Evolutionary conservation across 805 yeast species (phyloP).

Genomic region (Metschnikowia continentalis): DNA sequence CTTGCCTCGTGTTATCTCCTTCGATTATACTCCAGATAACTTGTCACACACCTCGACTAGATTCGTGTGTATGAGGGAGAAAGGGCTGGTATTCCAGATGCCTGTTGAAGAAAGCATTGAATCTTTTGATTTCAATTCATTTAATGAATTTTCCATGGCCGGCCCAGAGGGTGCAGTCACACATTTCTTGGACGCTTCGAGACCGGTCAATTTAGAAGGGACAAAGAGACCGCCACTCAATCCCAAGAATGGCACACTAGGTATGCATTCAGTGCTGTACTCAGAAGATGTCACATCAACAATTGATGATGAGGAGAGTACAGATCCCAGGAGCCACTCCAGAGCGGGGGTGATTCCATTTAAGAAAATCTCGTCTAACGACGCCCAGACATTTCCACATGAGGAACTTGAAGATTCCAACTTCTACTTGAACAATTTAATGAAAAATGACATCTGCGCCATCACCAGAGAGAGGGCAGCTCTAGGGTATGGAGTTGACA

Average conservation of each 20-base stretch:
- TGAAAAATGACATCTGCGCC: constrained; percentile 70
- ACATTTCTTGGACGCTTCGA: constrained; percentile 32
- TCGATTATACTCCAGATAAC: constrained; percentile 69
- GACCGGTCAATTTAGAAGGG: neutral
- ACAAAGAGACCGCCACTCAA: neutral
- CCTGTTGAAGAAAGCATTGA: constrained; percentile 64
- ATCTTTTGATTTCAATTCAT: constrained; percentile 60
- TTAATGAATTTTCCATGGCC: constrained; percentile 58
- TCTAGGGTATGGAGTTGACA: constrained; percentile 68
- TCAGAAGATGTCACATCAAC: constrained; percentile 27
- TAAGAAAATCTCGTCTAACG: constrained; percentile 1
- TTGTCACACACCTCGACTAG: constrained; percentile 51
- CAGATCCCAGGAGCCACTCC: constrained; percentile 10
- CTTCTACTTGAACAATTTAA: constrained; percentile 34
- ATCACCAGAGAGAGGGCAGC: constrained; percentile 69
- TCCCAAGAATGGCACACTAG: neutral
- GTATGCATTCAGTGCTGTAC: constrained; percentile 5
- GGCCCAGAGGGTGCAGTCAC: constrained; percentile 56
- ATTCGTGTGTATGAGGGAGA: constrained; percentile 83
- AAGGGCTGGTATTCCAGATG: constrained; percentile 84
- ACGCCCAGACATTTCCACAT: neutral
- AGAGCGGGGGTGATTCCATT: constrained; percentile 1
- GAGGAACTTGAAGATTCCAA: constrained; percentile 15
- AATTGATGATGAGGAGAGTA: constrained; percentile 28
- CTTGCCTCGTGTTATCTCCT: constrained; percentile 77